A percentile compares a stretch with the other conserved stretches of the same genome.
Evolutionary conservation across 371 early-diverging fungal species (phyloP).

Genomic region (Syncephalastrum sp.): DNA sequence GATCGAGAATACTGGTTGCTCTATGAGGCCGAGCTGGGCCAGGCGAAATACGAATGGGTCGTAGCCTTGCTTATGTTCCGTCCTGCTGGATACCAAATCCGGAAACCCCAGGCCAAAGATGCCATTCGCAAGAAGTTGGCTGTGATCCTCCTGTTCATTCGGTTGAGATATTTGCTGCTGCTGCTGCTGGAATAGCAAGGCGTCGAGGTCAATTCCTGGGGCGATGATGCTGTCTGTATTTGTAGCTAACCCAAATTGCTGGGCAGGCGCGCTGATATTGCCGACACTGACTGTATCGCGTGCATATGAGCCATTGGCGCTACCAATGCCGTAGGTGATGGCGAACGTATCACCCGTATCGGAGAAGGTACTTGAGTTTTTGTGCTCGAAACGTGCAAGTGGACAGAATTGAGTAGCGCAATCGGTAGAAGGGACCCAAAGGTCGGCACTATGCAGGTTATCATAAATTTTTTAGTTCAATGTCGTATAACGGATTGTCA

Average conservation of each 20-base stretch:
- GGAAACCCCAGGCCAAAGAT: slow-evolving; percentile 33
- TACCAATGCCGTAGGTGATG: slow-evolving; percentile 63
- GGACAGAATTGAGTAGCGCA: slow-evolving; percentile 26
- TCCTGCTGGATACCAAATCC: slow-evolving; percentile 24
- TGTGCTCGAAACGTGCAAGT: slow-evolving; percentile 41
- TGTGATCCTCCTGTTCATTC: too few species aligned
- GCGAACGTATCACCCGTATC: slow-evolving; percentile 41
- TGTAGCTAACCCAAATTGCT: slow-evolving; percentile 56
- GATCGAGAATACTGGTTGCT: slow-evolving; percentile 36
- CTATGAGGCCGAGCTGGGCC: slow-evolving; percentile 21
- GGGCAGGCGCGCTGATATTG: slow-evolving; percentile 37
- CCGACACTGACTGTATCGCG: slow-evolving; percentile 54
- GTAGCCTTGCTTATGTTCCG: slow-evolving; percentile 10
- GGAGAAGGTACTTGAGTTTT: slow-evolving; percentile 51
- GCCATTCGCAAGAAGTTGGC: slow-evolving; percentile 18
- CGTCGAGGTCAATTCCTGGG: slow-evolving; percentile 32
- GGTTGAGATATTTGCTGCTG: not conserved
- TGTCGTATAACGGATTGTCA: not conserved
- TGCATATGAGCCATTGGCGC: slow-evolving; percentile 56
- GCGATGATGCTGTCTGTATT: slow-evolving; percentile 46
- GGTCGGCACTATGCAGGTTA: slow-evolving; percentile 41
- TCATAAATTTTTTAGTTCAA: not conserved
- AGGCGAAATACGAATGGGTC: slow-evolving; percentile 29
- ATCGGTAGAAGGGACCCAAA: slow-evolving; percentile 37
- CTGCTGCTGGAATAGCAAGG: not conserved